Evolutionary conservation across 169 alveolate species (phyloP), one percentile per base, ranked within the genome.

Genomic region (Sarcocystis neurona): DNA sequence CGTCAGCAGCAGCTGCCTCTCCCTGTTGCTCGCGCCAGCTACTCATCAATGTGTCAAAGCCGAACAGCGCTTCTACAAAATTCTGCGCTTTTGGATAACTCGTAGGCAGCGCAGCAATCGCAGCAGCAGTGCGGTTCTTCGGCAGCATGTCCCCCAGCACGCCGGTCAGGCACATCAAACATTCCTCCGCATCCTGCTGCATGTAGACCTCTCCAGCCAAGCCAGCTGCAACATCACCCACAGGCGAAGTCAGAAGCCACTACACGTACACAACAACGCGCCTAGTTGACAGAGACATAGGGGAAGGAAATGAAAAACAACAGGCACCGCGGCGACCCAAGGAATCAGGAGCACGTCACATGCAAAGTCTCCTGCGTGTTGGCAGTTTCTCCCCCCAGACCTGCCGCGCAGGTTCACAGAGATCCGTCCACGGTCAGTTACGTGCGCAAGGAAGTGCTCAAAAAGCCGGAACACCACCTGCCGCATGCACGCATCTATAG

Each of bases 141-240:
- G 82, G 82, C 87, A 87, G 79, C 12, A 85, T 74, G 56, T 87
- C 91, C 46, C 72, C 47, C 50, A 87, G 50, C 20, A 82, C 91
- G 2, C 50, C 37, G 87, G 75, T 53, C 50, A 87, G 47, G 56
- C 91, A 87, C 48, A 85, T 60, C 58, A 74, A 30, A 46, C 91
- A 87, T 46, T 87, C 91, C 86, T 87, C 91, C 10, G 91, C 91
- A 43, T 87, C 91, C 41, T 87, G 91, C 72, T 87, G 91, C 91
- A 87, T 87, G 48, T 56, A 82, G 44, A 72, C 82, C 37, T 39
- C 82, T 72, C 82, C 82, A 12, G 41, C 39, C 34, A 47, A 47
- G 30, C 82, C 82, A 39, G 27, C 27, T 48, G 60, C 60, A 10
- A 15, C 60, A 15, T 48, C 60, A 48, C 60, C 60, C 60, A 15